Percentiles rank a stretch among this genome's conserved stretches.
These are phyloP conservation scores for Angomonas deanei DNA, from an alignment of 208 protist genomes.

Conservation along the genomic window DNA sequence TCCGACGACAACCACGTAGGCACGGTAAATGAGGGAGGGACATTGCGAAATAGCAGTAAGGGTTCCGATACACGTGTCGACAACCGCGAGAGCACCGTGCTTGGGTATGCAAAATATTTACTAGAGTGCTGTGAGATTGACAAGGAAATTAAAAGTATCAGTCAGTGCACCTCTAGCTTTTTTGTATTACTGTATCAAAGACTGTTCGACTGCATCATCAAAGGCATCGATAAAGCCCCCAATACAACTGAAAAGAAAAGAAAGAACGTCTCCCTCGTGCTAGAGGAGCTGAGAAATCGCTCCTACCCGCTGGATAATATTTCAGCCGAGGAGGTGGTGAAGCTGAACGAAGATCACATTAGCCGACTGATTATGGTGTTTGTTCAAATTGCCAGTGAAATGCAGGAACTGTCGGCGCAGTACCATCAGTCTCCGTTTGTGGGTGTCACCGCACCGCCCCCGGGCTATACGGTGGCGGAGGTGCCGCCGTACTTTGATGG, in stretches of 20 bases:
- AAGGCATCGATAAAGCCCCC: constrained; percentile 56
- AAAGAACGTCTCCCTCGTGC: constrained; percentile 64
- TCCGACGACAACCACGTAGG: neutral
- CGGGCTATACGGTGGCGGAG: constrained; percentile 39
- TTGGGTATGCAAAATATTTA: constrained; percentile 34
- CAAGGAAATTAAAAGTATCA: constrained; percentile 56
- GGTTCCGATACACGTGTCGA: neutral
- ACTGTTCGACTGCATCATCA: constrained; percentile 65
- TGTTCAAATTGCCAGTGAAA: constrained; percentile 49
- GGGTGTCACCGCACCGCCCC: constrained; percentile 13
- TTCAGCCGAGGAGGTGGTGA: constrained; percentile 65
- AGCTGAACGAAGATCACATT: constrained; percentile 80
- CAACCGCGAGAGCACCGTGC: constrained; percentile 32
- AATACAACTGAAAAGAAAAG: constrained; percentile 74
- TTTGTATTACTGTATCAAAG: constrained; percentile 85
- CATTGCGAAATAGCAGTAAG: neutral
- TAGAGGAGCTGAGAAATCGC: constrained; percentile 59
- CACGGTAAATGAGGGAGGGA: neutral
- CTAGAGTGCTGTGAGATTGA: constrained; percentile 30
- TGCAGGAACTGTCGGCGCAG: constrained; percentile 13
- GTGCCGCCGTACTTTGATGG: constrained; percentile 13
- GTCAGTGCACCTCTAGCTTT: constrained; percentile 82
- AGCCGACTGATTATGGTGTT: constrained; percentile 77
- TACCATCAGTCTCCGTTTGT: constrained; percentile 3
- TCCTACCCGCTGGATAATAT: constrained; percentile 52